phyloP scores from a whole-genome alignment of 257 asterid species.

The Solanum clarkiae region DNA sequence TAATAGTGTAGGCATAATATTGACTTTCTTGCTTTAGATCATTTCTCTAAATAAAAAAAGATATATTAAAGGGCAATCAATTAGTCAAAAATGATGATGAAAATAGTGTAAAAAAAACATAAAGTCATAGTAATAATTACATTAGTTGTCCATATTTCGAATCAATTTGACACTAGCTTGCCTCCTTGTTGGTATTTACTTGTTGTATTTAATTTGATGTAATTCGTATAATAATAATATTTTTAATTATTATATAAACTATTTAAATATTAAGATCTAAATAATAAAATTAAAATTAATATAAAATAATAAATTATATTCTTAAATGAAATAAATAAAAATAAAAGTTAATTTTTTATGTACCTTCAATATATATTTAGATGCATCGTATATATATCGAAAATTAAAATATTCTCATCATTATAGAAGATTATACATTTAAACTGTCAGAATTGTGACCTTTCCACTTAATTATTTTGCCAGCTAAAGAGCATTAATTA shows the following conservation, averaged over 20 bases:
- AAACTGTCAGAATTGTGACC: background rate
- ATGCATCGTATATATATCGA: background rate
- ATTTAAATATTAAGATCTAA: background rate
- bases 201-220: background rate
- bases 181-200: background rate
- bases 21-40: background rate
- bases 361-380: background rate
- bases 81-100: constrained; percentile 3
- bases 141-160: constrained; percentile 3
- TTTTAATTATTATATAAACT: background rate
- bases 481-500: constrained; percentile 4
- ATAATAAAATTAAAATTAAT: background rate
- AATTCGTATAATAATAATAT: background rate
- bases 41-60: background rate
- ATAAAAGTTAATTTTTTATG: too few species aligned
- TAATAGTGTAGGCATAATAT: background rate
- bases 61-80: background rate
- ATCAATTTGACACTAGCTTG: background rate
- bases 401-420: background rate
- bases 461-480: constrained; percentile 4
- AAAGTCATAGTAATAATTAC: background rate
- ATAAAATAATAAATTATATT: background rate
- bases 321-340: background rate
- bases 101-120: background rate
- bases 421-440: background rate